Evolutionary conservation across 495 filamentous ascomycete species (phyloP).

Genomic region (Jackrogersella multiformis): DNA sequence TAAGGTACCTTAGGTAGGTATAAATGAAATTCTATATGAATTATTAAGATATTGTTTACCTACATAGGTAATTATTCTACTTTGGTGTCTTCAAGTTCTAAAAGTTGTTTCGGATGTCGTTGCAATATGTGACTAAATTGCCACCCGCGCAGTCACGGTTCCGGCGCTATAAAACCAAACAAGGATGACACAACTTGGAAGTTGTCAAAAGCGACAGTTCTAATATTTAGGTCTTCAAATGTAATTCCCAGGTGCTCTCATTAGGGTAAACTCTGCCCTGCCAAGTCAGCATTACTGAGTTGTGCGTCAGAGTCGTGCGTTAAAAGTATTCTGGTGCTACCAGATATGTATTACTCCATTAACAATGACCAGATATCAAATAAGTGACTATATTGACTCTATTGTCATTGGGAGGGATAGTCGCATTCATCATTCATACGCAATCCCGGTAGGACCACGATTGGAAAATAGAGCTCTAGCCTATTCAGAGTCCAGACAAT

Average conservation of each 20-base stretch:
- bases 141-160: neutral
- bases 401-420: neutral
- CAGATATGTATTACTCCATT: neutral
- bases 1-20: no score
- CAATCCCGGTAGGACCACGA: neutral
- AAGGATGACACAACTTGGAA: constrained; percentile 2
- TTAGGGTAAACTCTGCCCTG: constrained; percentile 35
- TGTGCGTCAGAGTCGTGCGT: constrained; percentile 12
- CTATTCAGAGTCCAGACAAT: no score
- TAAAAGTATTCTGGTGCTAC: neutral
- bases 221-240: constrained; percentile 10
- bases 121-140: neutral
- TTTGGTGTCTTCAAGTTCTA: neutral
- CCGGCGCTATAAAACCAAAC: constrained; percentile 3
- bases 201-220: neutral
- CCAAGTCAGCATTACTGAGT: constrained; percentile 23
- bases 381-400: neutral
- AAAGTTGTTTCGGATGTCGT: neutral
- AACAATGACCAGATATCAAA: constrained; percentile 1
- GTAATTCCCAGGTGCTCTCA: constrained; percentile 6
- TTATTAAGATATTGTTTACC: no score
- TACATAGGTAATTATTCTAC: no score
- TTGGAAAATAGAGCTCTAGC: no score
- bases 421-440: neutral
- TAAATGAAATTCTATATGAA: no score